Base-by-base conservation (phyloP, 192 early-diverging fungal genomes). In the Coemansia sp. region DNA sequence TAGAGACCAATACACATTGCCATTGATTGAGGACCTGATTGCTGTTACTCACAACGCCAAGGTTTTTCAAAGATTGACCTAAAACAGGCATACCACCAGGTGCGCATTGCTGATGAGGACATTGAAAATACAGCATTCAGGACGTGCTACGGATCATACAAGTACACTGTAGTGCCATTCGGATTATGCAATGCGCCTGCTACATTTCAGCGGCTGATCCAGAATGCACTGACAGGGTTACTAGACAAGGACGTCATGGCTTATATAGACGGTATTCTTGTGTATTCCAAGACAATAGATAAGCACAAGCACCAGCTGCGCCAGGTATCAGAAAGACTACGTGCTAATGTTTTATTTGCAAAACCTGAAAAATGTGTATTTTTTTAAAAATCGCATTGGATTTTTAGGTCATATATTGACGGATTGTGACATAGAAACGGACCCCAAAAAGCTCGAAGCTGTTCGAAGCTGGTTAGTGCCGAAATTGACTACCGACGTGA, bases 141-240 rank as follows among this genome's bases (percentile, higher is more conserved):
- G 1, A 84, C 81, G 0, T 16, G 52, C 0, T 71, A 73, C 6
- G 68, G 80, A 2, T 77, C 62, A 4, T 91, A 57, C 61, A 74
- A 90, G 59, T 88, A 70, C 43, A 31, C 64, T 0, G 87, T 89
- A n/a, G 58, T 92, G 42, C 87, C 87, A 0, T 88, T 88, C 57
- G 87, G 88, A 0, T 51, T 90, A 0, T 76, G 68, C 18, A 89
- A 88, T 58, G 83, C 83, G 2, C 85, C 87, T 4, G 86, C 75
- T 0, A 74, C 81, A 0, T 90, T 91, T 68, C 76, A 84, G 63
- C 52, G 63, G 0, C 46, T 85, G 7, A 84, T 87, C 18, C 87
- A 86, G 51, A 65, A 83, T 18, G 40, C 79, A 1, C 64, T 90
- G 34, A 12, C 55, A 0, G 78, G 81, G 10, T 29, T 69, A n/a